phyloP scores from a whole-genome alignment of 345 rosid species.

The Schrenkiella parvula region DNA sequence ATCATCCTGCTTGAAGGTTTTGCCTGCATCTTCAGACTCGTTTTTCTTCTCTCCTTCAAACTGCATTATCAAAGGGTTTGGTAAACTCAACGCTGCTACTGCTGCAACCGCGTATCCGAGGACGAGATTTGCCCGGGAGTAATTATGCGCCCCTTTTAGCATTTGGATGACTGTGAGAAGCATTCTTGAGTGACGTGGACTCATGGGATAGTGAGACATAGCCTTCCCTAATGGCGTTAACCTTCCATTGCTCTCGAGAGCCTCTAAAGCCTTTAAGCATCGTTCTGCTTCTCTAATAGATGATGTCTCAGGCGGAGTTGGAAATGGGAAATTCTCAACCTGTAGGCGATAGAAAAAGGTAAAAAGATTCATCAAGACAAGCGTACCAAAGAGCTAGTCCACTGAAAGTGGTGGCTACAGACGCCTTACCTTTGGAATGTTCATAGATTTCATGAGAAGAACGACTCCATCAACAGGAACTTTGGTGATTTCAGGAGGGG shows the following conservation, averaged over 20 bases:
- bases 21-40: constrained; percentile 30
- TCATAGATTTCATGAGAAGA: constrained; percentile 86
- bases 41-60: constrained; percentile 43
- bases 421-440: constrained; percentile 59
- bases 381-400: not conserved
- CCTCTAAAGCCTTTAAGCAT: constrained; percentile 73
- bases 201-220: constrained; percentile 85
- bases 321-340: constrained; percentile 93
- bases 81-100: constrained; percentile 72
- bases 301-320: constrained; percentile 67
- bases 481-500: constrained; percentile 76
- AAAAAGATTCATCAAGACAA: not conserved
- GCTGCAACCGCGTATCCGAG: constrained; percentile 77
- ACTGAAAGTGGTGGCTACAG: not conserved
- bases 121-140: constrained; percentile 54
- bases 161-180: constrained; percentile 72
- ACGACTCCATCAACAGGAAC: constrained; percentile 82
- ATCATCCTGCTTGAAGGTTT: constrained; percentile 41
- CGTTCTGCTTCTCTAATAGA: constrained; percentile 66
- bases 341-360: constrained; percentile 18
- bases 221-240: constrained; percentile 78
- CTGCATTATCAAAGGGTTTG: constrained; percentile 69
- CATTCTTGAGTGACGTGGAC: constrained; percentile 92
- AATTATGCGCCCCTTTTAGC: constrained; percentile 36
- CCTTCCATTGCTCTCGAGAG: constrained; percentile 58